phyloP scores from a whole-genome alignment of 495 filamentous ascomycete genomes.

The Neurospora tetraspora region DNA sequence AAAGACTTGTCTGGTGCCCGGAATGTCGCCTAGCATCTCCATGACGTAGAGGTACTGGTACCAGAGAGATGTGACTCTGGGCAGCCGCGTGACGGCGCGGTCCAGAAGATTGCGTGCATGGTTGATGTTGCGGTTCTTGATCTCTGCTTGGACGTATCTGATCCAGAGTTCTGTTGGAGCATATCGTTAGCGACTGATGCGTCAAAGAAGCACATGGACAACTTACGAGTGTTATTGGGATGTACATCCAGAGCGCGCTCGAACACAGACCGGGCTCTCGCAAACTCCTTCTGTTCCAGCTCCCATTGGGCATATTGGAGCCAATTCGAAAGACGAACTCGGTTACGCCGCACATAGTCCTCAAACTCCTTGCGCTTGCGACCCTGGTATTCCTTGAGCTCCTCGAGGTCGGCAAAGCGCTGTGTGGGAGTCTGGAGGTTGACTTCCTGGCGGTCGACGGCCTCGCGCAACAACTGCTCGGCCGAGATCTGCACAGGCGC shows the following conservation, averaged over 20 bases:
- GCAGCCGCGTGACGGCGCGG: constrained; percentile 85
- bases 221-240: constrained; percentile 59
- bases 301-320: constrained; percentile 97
- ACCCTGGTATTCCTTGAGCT: constrained; percentile 95
- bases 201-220: neutral
- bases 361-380: constrained; percentile 95
- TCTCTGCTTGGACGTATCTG: constrained; percentile 91
- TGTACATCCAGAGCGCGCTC: constrained; percentile 92
- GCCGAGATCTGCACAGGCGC: constrained; percentile 84
- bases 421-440: constrained; percentile 83
- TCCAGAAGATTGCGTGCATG: constrained; percentile 93
- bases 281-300: constrained; percentile 95
- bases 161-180: constrained; percentile 40
- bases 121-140: constrained; percentile 94
- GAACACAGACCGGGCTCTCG: constrained; percentile 91
- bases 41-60: constrained; percentile 99
- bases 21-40: constrained; percentile 88
- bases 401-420: constrained; percentile 91
- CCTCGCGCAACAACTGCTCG: constrained; percentile 94
- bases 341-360: constrained; percentile 91
- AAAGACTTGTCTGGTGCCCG: constrained; percentile 88
- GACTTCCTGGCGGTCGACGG: constrained; percentile 92
- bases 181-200: neutral
- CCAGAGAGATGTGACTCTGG: constrained; percentile 90
- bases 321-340: constrained; percentile 98